These are phyloP conservation scores for Mortierella sp. DNA, from an alignment of 371 early-diverging fungal genomes.

Conservation along the genomic window DNA sequence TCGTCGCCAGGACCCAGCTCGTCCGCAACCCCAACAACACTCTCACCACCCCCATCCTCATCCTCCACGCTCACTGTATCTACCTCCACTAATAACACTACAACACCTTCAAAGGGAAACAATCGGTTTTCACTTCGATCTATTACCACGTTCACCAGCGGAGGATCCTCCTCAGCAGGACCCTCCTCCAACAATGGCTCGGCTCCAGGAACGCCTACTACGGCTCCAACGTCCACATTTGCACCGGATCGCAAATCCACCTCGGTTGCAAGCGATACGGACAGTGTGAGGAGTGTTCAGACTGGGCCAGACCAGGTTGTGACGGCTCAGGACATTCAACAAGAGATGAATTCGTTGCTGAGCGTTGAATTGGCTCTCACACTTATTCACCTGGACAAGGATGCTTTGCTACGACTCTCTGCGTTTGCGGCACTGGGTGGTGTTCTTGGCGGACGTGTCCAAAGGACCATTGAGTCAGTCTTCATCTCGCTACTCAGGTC, in stretches of 20 bases:
- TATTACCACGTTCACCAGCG: conserved; percentile 24
- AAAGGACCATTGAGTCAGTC: conserved; percentile 70
- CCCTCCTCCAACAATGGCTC: conserved; percentile 15
- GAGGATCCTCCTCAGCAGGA: too few relatives aligned
- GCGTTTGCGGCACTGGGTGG: conserved; percentile 65
- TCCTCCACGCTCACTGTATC: conserved; percentile 39
- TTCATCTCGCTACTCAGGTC: conserved; percentile 71
- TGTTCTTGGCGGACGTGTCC: conserved; percentile 47
- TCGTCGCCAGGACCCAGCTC: conserved; percentile 10
- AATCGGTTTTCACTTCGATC: conserved; percentile 50
- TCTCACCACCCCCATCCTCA: conserved; percentile 14
- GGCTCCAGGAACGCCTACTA: conserved; percentile 23
- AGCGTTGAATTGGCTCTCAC: conserved; percentile 82
- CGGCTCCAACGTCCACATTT: conserved; percentile 9
- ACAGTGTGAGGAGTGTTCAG: conserved; percentile 38
- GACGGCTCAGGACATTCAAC: conserved; percentile 45
- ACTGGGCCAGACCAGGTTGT: conserved; percentile 16
- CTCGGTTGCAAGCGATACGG: conserved; percentile 38
- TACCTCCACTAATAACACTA: conserved; percentile 44
- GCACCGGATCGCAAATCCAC: conserved; percentile 34
- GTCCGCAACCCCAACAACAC: conserved; percentile 9
- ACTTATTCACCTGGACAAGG: conserved; percentile 85
- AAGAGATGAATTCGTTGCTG: conserved; percentile 73
- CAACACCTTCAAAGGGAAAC: conserved; percentile 35
- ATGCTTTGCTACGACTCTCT: conserved; percentile 73